Conservation (phyloP, 2,329 filamentous ascomycete species). For the Colletotrichum viniferum region DNA sequence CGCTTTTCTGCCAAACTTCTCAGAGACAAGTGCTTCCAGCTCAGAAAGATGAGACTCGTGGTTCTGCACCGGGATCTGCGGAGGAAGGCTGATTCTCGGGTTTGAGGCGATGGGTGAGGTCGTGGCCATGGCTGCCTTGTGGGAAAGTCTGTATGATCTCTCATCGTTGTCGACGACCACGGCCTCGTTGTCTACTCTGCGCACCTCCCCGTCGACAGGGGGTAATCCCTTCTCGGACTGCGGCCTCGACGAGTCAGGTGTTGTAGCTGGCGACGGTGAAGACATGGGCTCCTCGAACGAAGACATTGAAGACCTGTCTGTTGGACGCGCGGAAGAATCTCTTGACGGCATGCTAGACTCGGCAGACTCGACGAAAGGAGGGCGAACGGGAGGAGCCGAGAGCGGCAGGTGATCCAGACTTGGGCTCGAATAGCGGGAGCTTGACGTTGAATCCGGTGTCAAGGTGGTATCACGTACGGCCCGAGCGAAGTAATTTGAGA, state of each 20-base stretch:
- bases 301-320: conserved; percentile 26
- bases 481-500: conserved; percentile 13
- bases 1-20: conserved; percentile 11
- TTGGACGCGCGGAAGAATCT: conserved; percentile 17
- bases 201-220: conserved; percentile 12
- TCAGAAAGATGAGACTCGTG: conserved; percentile 11
- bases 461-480: not conserved
- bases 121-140: not conserved
- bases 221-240: conserved; percentile 41
- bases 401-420: not conserved
- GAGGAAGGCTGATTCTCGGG: conserved; percentile 13
- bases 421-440: conserved; percentile 15
- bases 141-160: conserved; percentile 13
- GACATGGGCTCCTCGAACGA: conserved; percentile 40
- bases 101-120: not conserved
- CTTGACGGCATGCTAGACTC: not conserved
- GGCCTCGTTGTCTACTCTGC: conserved; percentile 11
- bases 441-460: conserved; percentile 14
- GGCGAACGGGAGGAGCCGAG: not conserved
- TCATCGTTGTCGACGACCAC: conserved; percentile 18
- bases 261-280: conserved; percentile 38
- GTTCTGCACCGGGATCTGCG: conserved; percentile 7
- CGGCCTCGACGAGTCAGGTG: conserved; percentile 44
- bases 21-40: conserved; percentile 13
- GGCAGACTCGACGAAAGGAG: not conserved